A percentile compares a stretch with the other conserved stretches of the same genome.
Evolutionary conservation across 257 asterid species (phyloP).

Genomic region (Fraxinus americana): DNA sequence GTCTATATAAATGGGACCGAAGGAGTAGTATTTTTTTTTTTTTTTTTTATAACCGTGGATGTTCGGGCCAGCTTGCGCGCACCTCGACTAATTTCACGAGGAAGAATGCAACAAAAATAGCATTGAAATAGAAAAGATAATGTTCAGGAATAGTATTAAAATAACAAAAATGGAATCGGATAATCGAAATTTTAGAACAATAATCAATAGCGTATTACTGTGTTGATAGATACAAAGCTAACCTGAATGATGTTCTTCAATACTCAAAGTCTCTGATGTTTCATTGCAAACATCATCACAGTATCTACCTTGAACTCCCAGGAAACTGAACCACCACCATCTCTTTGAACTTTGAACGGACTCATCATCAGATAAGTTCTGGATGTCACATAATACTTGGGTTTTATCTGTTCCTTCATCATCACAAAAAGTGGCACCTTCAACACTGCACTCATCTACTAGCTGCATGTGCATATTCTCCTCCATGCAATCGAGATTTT

Average conservation of each 20-base stretch:
- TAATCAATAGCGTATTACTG: neutral
- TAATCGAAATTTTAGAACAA: too few relatives aligned
- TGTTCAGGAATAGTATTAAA: too few relatives aligned
- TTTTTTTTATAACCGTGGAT: too few relatives aligned
- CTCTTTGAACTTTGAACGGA: slow-evolving; percentile 20
- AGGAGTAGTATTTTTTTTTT: too few relatives aligned
- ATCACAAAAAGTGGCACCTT: slow-evolving; percentile 39
- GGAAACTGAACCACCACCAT: neutral
- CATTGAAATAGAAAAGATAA: too few relatives aligned
- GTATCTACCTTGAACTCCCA: neutral
- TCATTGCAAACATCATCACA: slow-evolving; percentile 28
- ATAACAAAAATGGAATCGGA: too few relatives aligned
- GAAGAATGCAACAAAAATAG: too few relatives aligned
- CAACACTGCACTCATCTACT: slow-evolving; percentile 34
- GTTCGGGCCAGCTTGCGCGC: too few relatives aligned
- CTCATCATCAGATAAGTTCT: slow-evolving; percentile 46
- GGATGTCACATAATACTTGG: slow-evolving; percentile 51
- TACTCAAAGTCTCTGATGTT: slow-evolving; percentile 24
- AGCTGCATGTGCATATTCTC: slow-evolving; percentile 26
- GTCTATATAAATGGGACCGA: too few relatives aligned
- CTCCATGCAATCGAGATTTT: slow-evolving; percentile 43
- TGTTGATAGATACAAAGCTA: neutral
- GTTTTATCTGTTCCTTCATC: slow-evolving; percentile 36
- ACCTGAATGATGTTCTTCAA: slow-evolving; percentile 42
- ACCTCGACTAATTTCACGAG: too few relatives aligned